Evolutionary conservation across 148 eudicot species (phyloP), one percentile per base, ranked within the genome.

Genomic region (Camellia granthamiana): DNA sequence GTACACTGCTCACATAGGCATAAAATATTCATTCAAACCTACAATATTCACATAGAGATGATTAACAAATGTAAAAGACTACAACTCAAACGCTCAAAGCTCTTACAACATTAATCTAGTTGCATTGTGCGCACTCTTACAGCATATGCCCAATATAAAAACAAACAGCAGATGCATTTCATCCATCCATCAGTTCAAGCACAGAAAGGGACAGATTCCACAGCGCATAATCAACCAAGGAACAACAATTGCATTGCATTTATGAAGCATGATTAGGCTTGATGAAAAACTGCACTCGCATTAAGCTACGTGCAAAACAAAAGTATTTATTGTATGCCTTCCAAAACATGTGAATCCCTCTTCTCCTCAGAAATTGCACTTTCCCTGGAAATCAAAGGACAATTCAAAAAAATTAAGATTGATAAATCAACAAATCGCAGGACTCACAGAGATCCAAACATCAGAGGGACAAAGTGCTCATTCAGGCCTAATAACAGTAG

Each of bases 11-110:
- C 19, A 76, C 62, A 61, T 30, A 75, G 59, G 62, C 59, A 81
- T 15, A 38, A 75, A 43, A 16, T 68, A 59, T 14, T n/a, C n/a
- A n/a, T n/a, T 54, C 61, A 54, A 64, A 81, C 74, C 86, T 81
- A 86, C 76, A 58, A 72, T 84, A 84, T 86, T 76, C 77, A 86
- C 89, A 86, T 76, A 70, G 75, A 75, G 56, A 55, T 52, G 55
- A 44, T 19, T 74, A 66, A 46, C 63, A 76, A 43, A 64, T 52
- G 76, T 67, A 55, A 61, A 83, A 61, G 81, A 59, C 62, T 72
- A 71, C 47, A 79, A 77, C 16, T 16, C 1, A 52, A 30, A 71
- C 68, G 18, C 76, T 62, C 51, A 70, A 11, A n/a, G n/a, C n/a
- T n/a, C n/a, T n/a, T n/a, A n/a, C n/a, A n/a, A n/a, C n/a, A n/a